phyloP scores from a whole-genome alignment of 129 eudicot genomes.

The Helichrysum umbraculigerum region DNA sequence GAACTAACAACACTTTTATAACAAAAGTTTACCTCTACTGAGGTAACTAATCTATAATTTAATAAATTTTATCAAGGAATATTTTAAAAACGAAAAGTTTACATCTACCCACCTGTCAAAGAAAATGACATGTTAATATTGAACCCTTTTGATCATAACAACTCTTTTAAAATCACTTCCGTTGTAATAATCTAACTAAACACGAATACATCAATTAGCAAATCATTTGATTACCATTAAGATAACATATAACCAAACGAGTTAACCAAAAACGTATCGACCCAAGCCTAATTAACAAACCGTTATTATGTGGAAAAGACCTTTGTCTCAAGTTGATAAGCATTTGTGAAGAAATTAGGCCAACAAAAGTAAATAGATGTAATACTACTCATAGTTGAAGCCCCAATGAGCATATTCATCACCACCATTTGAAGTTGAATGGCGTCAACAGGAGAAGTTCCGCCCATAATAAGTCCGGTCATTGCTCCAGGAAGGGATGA shows the following conservation, averaged over 20 bases:
- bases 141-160: too few species aligned
- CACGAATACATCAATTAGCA: neutral
- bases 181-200: too few species aligned
- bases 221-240: neutral
- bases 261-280: neutral
- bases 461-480: conserved; percentile 99
- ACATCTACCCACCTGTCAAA: too few species aligned
- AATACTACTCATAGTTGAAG: conserved; percentile 87
- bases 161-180: too few species aligned
- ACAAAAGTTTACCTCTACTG: too few species aligned
- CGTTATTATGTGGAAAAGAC: conserved; percentile 58
- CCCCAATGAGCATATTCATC: conserved; percentile 97
- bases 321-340: conserved; percentile 73
- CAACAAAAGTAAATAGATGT: conserved; percentile 82
- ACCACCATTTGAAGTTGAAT: conserved; percentile 96
- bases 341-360: conserved; percentile 91
- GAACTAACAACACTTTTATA: too few species aligned
- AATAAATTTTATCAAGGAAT: too few species aligned
- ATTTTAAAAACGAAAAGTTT: too few species aligned
- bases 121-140: too few species aligned
- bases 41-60: too few species aligned
- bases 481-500: conserved; percentile 97
- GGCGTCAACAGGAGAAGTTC: conserved; percentile 93
- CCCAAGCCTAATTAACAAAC: neutral
- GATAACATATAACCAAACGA: neutral